phyloP scores from a whole-genome alignment of 768 basidiomycete species.

The Leucosporidium yakuticum region DNA sequence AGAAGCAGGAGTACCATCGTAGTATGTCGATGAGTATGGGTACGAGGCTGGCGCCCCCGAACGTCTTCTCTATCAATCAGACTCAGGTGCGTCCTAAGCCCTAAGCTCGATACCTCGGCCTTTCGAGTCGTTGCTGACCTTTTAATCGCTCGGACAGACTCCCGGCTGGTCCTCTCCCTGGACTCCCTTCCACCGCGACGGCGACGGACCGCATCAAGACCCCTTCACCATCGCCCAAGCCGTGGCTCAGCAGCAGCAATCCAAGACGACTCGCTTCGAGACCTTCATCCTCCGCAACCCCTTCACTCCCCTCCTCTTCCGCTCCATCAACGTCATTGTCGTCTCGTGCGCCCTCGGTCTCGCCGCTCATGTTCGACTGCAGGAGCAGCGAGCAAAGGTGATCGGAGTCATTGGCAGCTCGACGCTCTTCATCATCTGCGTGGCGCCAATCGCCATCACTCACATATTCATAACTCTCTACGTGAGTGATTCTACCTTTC shows the following conservation, averaged over 20 bases:
- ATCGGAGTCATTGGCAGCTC: constrained; percentile 76
- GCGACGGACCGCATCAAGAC: constrained; percentile 14
- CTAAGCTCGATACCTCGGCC: too few relatives aligned
- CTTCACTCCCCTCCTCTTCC: constrained; percentile 52
- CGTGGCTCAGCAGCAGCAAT: constrained; percentile 1
- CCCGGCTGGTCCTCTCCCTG: constrained; percentile 37
- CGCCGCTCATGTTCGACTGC: constrained; percentile 62
- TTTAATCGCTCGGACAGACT: constrained; percentile 18
- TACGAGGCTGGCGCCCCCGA: constrained; percentile 20
- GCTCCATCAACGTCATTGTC: constrained; percentile 75
- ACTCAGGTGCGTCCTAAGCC: constrained; percentile 15
- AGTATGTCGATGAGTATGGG: constrained; percentile 23
- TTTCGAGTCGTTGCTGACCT: not conserved
- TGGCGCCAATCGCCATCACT: constrained; percentile 70
- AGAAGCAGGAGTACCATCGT: constrained; percentile 26
- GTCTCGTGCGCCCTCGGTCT: constrained; percentile 71
- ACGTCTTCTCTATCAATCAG: constrained; percentile 32
- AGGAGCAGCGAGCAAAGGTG: constrained; percentile 52
- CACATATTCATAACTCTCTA: constrained; percentile 84
- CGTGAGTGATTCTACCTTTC: constrained; percentile 49
- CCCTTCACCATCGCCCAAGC: constrained; percentile 23
- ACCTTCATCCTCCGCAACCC: constrained; percentile 31
- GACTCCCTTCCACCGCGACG: constrained; percentile 29
- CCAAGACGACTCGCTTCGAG: constrained; percentile 19
- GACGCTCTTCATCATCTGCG: constrained; percentile 76